Conservation (phyloP, 768 basidiomycete genomes). For the Tulasnella sp. region DNA sequence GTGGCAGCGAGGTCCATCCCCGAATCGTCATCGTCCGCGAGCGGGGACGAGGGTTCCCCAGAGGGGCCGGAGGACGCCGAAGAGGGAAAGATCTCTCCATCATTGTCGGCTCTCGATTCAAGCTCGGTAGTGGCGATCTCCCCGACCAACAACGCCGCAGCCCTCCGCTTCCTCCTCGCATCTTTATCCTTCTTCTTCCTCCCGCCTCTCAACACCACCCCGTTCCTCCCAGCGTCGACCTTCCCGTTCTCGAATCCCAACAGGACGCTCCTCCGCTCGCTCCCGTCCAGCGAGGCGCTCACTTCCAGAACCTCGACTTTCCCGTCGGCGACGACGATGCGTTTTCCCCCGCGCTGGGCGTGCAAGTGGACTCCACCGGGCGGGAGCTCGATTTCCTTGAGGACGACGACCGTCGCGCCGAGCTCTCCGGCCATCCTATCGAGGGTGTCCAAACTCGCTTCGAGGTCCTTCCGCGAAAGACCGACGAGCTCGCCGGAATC, state of each 20-base stretch:
- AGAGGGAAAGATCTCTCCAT: background rate
- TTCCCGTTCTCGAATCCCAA: background rate
- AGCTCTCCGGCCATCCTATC: constrained; percentile 93
- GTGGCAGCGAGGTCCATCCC: background rate
- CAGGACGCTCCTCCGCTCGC: background rate
- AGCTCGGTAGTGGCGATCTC: background rate
- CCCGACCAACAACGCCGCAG: background rate
- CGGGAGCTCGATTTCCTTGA: constrained; percentile 74
- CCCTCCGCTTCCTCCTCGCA: background rate
- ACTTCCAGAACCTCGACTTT: background rate
- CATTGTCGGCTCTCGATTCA: background rate
- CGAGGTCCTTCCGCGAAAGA: constrained; percentile 58
- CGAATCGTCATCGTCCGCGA: background rate
- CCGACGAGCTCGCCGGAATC: constrained; percentile 85
- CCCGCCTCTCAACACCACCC: background rate
- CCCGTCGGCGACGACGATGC: background rate
- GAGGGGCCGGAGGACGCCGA: background rate
- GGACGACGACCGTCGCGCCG: constrained; percentile 81
- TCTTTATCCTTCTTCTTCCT: constrained; percentile 6
- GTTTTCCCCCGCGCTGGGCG: background rate
- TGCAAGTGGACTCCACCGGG: background rate
- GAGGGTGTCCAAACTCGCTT: constrained; percentile 71
- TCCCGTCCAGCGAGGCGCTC: background rate
- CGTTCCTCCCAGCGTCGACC: too few relatives aligned
- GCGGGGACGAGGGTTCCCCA: background rate